Evolutionary conservation across 306 rosid genomes (phyloP), one percentile per base, ranked within the genome.

Genomic region (Arachis stenosperma): DNA sequence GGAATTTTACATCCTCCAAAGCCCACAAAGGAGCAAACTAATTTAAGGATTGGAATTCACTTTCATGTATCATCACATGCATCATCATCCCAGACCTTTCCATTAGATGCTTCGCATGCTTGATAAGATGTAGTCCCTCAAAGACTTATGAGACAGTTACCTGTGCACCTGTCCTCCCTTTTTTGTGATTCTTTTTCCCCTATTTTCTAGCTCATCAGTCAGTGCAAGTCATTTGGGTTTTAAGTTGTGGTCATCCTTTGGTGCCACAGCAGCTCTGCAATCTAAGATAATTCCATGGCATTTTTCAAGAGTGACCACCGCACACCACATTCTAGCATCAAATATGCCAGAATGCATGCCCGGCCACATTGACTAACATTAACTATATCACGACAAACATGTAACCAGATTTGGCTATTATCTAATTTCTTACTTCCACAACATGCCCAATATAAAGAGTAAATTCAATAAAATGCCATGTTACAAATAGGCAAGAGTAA

Each of bases 401-500:
- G 37, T 33, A 33, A 8, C 48, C 67, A 61, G 27, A 41, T 14
- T 39, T 48, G 5, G 13, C 11, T 29, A 61, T 61, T 61, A 37
- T 11, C 15, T 12, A 36, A 2, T 37, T 12, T 6, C 9, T 40
- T 39, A 54, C 36, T 54, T 11, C 15, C 52, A 39, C 12, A 53
- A 6, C 40, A 55, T 6, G 11, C 58, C 41, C 29, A 17, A 12
- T 55, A 10, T 12, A 33, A 13, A 57, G n/a, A 43, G 14, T 57
- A 43, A 70, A 70, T 42, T 57, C 33, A 13, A 51, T 9, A 3
- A 7, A 44, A 60, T 30, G 50, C 9, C 70, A 6, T 14, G 15
- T 51, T 50, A 67, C 55, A 33, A 33, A 46, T n/a, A 67, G 72
- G 58, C 33, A 33, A 30, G 56, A 50, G n/a, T 7, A 67, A 67